phyloP scores from a whole-genome alignment of 257 asterid genomes.

The Agastache rugosa region DNA sequence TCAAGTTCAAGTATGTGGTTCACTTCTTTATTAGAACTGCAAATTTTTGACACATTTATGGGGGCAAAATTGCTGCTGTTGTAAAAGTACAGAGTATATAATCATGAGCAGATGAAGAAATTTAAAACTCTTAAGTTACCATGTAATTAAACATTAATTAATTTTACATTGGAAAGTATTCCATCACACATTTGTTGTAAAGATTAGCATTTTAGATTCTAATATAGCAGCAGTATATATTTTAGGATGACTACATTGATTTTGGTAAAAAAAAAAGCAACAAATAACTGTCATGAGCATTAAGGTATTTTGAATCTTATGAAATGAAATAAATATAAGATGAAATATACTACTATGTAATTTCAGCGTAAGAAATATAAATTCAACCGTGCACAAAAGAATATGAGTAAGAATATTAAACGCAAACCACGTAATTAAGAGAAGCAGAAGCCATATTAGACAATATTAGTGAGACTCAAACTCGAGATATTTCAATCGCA shows the following conservation, averaged over 20 bases:
- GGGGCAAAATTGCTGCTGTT: not conserved
- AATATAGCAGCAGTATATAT: no score
- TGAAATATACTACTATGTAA: no score
- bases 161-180: not conserved
- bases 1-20: not conserved
- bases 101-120: slow-evolving; percentile 1
- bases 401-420: no score
- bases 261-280: no score
- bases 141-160: not conserved
- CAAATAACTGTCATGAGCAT: no score
- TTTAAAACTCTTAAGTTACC: not conserved
- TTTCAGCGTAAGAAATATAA: no score
- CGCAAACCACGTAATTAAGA: no score
- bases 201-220: not conserved
- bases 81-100: not conserved
- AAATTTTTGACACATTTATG: slow-evolving; percentile 12
- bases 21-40: slow-evolving; percentile 9
- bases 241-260: no score
- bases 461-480: not conserved
- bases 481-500: not conserved
- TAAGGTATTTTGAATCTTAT: no score
- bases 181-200: not conserved
- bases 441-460: no score
- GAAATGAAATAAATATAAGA: no score
- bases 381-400: no score